Conservation (phyloP, 345 rosid genomes). For the Citrus reticulata region DNA sequence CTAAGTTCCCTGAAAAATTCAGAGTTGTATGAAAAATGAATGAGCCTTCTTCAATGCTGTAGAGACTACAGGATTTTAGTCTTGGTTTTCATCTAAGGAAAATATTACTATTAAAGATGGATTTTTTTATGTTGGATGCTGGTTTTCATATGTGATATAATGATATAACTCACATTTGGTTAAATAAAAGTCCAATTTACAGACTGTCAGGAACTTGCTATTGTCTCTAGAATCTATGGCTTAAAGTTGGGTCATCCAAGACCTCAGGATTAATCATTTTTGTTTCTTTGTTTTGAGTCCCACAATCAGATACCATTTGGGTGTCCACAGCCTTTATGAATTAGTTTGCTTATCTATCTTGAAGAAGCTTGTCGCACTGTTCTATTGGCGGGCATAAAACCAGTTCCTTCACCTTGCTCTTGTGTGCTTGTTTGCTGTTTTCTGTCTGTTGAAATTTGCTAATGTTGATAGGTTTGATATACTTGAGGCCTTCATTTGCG, state of each 20-base stretch:
- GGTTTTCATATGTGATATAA: background rate
- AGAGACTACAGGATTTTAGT: background rate
- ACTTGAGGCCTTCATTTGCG: background rate
- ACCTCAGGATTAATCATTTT: background rate
- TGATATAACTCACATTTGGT: background rate
- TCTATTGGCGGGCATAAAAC: too few species aligned
- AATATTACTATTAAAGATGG: background rate
- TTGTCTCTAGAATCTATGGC: background rate
- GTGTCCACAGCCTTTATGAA: background rate
- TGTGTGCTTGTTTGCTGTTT: background rate
- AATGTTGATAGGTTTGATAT: background rate
- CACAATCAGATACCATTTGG: background rate
- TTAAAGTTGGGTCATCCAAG: background rate
- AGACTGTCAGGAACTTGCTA: background rate
- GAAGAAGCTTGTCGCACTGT: background rate
- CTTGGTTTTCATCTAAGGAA: too few species aligned
- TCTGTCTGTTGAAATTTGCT: background rate
- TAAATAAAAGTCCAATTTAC: background rate
- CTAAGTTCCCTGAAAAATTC: too few species aligned
- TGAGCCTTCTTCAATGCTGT: background rate
- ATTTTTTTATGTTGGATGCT: background rate
- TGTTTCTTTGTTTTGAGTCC: background rate
- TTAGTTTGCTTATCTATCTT: background rate
- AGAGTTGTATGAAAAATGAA: background rate
- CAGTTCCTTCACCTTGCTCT: too few species aligned